phyloP scores from a whole-genome alignment of 371 early-diverging fungal genomes.

The Fennellomyces sp. region DNA sequence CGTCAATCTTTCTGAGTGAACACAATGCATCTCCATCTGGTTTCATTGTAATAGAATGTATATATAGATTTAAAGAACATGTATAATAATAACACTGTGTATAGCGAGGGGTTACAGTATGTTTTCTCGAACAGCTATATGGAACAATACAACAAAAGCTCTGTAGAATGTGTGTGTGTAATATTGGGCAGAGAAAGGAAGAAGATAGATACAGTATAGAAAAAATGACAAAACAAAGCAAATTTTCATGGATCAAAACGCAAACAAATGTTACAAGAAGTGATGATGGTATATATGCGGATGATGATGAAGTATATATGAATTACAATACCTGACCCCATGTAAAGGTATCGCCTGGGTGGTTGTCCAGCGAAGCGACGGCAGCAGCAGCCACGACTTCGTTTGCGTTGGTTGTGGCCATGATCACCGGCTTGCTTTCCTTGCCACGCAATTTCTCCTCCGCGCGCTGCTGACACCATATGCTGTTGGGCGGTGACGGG shows the following conservation, averaged over 20 bases:
- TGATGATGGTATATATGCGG: neutral
- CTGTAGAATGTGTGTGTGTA: neutral
- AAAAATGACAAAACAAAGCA: conserved; percentile 5
- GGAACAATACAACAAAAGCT: neutral
- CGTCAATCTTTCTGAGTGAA: conserved; percentile 5
- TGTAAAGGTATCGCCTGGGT: neutral
- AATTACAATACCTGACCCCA: neutral
- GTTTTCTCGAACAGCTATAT: too few relatives aligned
- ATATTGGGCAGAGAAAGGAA: neutral
- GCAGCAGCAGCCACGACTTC: neutral
- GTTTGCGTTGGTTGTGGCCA: neutral
- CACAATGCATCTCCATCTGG: neutral
- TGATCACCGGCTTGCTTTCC: neutral
- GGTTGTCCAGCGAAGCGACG: neutral
- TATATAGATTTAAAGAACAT: neutral
- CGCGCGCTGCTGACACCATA: conserved; percentile 2
- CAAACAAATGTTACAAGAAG: neutral
- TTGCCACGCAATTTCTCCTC: neutral
- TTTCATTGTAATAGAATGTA: neutral
- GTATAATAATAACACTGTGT: too few relatives aligned
- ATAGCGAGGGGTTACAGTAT: too few relatives aligned
- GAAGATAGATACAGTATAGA: neutral
- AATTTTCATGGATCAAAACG: neutral
- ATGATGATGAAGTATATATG: neutral
- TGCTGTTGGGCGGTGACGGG: neutral